Percentiles rank a stretch among this genome's conserved stretches.
Conservation (phyloP, 495 filamentous ascomycete genomes). For the Platismatia glauca region DNA sequence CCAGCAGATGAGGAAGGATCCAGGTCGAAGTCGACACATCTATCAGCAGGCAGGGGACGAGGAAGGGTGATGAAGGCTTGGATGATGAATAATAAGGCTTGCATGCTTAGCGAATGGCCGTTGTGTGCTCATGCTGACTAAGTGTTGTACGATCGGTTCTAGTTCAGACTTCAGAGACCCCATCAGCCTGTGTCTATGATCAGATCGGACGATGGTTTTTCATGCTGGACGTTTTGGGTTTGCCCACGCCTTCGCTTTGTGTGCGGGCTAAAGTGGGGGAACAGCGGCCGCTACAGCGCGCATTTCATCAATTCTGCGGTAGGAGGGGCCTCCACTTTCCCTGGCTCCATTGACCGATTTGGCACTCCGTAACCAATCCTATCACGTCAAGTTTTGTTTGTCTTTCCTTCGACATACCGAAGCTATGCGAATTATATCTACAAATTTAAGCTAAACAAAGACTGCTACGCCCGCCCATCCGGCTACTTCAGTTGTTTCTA, state of each 20-base stretch:
- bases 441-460: too few species aligned
- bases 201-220: neutral
- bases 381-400: too few species aligned
- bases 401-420: too few species aligned
- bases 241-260: constrained; percentile 2
- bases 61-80: constrained; percentile 28
- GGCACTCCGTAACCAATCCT: too few species aligned
- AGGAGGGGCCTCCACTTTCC: too few species aligned
- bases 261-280: constrained; percentile 5
- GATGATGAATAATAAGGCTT: constrained; percentile 6
- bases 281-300: too few species aligned
- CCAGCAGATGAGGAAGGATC: constrained; percentile 88
- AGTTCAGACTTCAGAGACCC: constrained; percentile 7
- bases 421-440: too few species aligned
- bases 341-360: too few species aligned
- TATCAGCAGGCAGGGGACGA: constrained; percentile 77
- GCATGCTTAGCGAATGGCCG: neutral
- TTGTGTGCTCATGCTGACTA: constrained; percentile 8
- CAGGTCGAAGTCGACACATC: constrained; percentile 70
- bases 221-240: neutral
- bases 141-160: neutral
- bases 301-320: too few species aligned
- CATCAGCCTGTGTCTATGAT: neutral
- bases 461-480: too few species aligned
- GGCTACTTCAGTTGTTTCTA: too few species aligned